Evolutionary conservation across 2,329 filamentous ascomycete genomes (phyloP), one percentile per base, ranked within the genome.

Genomic region (Dactylellina parvicollis): DNA sequence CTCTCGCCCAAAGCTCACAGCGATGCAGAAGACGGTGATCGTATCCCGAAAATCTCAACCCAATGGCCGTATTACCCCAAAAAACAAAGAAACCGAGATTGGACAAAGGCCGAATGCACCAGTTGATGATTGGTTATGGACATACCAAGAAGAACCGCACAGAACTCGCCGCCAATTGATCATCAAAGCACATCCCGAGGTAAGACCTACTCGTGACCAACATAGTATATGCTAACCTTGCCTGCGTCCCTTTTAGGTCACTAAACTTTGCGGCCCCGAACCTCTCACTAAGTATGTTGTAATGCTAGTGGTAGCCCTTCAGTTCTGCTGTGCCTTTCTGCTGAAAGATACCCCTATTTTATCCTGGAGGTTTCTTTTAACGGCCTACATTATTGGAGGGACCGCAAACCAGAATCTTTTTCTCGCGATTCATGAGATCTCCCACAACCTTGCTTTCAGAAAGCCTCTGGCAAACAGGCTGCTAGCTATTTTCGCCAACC

Each of bases 371-470:
- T 97, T 96, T 84, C 89, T 96, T 85, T 85, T 89, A 64, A 90
- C 92, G 0, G 92, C 92, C 75, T 99, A 99, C 82, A 83, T 96
- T 61, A 85, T 99, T 75, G 95, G 95, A 66, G 95, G 95, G 28
- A 98, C 95, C 0, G 89, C 94, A 61, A 99, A 98, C 84, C 95
- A 99, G 85, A 99, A 99, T 82, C 87, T 98, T 55, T 99, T 99
- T 84, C 88, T 99, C 42, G 92, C 95, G 70, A 99, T 99, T 79
- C 95, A 99, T 83, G 95, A 99, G 83, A 98, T 99, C 81, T 96
- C 92, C 14, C 95, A 99, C 83, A 99, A 99, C 80, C 85, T 99
- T 75, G 95, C 94, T 34, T 98, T 98, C 85, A 88, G 88, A 76
- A 93, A 88, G 24, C 86, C 91, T 0, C 80, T 89, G 42, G 89